Evolutionary conservation across 192 early-diverging fungal genomes (phyloP), one percentile per base, ranked within the genome.

Genomic region (Coemansia sp.): DNA sequence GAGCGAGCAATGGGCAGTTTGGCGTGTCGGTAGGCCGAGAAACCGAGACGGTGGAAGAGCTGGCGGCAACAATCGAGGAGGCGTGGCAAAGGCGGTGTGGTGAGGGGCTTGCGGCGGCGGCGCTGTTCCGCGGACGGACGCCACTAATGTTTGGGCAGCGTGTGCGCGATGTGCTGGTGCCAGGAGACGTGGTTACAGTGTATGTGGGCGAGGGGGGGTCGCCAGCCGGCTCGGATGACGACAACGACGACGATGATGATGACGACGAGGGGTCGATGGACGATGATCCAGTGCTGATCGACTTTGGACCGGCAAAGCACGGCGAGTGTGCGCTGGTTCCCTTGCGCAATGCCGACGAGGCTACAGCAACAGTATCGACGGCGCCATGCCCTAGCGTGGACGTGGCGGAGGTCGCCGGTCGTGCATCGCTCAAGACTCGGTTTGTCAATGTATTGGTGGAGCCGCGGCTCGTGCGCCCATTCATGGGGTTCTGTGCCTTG

Each of bases 91-190:
- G 10, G 20, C 20, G 35, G 6, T 17, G 19, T n/a, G 29, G 34
- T 0, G 10, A 26, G 20, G 25, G 4, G 47, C 64, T 41, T 14
- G 58, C 64, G 23, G 75, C 77, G 17, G 64, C 70, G 2, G 75
- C 78, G 1, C 30, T 80, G 30, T 77, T 79, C 44, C 39, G 46
- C 26, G 60, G 52, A 27, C 42, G 45, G 8, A 21, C 10, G 22
- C 75, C 76, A 17, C 46, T 85, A 7, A 34, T 73, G 35, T 85
- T 82, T 54, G 53, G 70, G 17, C 67, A 77, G 48, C 42, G 45
- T 13, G 72, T 82, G 0, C 60, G 58, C 13, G 69, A 77, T 26
- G 80, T 85, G 18, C 61, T 85, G 30, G 51, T 77, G 10, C 38
- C 64, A 5, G 60, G 66, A 29, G 80, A 80, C 36, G 64, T 56